Evolutionary conservation across 768 basidiomycete species (phyloP).

Genomic region (Lentinula sp.): DNA sequence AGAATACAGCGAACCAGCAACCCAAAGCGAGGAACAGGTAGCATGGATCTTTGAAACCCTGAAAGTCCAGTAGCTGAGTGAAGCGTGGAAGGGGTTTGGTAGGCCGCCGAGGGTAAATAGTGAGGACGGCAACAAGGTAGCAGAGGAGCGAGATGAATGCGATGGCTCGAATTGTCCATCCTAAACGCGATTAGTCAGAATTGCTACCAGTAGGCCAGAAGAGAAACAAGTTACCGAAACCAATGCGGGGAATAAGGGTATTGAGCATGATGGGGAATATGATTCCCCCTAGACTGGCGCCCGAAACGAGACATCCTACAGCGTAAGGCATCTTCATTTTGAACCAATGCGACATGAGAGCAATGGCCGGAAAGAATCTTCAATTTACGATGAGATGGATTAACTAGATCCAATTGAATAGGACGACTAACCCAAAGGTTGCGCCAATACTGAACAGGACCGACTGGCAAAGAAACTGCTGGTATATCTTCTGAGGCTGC

Average conservation of each 20-base stretch:
- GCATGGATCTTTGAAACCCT: conserved; percentile 15
- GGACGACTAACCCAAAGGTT: conserved; percentile 12
- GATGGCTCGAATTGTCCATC: conserved; percentile 22
- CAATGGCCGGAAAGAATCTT: conserved; percentile 28
- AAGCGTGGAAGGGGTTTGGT: conserved; percentile 15
- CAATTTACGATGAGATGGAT: neutral
- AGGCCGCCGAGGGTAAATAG: conserved; percentile 18
- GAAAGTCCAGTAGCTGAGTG: conserved; percentile 15
- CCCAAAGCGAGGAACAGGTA: conserved; percentile 16
- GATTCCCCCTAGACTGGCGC: conserved; percentile 26
- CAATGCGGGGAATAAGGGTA: conserved; percentile 13
- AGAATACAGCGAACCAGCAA: conserved; percentile 16
- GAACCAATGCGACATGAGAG: conserved; percentile 30
- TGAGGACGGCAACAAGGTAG: conserved; percentile 15
- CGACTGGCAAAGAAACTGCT: conserved; percentile 21
- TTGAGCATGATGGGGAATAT: conserved; percentile 23
- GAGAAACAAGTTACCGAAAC: conserved; percentile 12
- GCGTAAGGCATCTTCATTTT: conserved; percentile 23
- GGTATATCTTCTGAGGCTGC: conserved; percentile 19
- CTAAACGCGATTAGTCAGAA: conserved; percentile 1
- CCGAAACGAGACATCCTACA: conserved; percentile 25
- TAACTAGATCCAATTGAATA: too few relatives aligned
- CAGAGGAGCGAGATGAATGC: conserved; percentile 18
- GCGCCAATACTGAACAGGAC: conserved; percentile 17
- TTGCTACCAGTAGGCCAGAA: neutral